A percentile compares a stretch with the other conserved stretches of the same genome.
Conservation (phyloP, 352 stramenopile species). For the Phytophthora tubulina region DNA sequence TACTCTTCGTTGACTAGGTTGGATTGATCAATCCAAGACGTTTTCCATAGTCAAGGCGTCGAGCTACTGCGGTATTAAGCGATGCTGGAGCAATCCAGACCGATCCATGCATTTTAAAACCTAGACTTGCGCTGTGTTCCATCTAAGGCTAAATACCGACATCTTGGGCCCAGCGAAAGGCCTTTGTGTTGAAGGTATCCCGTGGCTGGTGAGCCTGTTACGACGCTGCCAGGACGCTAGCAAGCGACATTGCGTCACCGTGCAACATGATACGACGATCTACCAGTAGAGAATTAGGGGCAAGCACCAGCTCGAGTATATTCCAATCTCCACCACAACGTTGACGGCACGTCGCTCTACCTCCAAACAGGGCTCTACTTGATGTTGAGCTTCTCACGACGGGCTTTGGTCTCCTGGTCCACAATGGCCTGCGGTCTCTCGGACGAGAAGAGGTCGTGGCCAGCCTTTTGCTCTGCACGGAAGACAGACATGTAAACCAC, state of each 20-base stretch:
- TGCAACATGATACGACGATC: not conserved
- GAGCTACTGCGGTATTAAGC: not conserved
- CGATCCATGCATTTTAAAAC: not conserved
- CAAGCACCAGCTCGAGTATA: slow-evolving; percentile 18
- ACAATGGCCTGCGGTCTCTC: slow-evolving; percentile 85
- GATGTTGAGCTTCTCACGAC: slow-evolving; percentile 72
- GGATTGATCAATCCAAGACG: not conserved
- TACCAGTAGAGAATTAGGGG: not conserved
- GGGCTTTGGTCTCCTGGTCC: slow-evolving; percentile 72
- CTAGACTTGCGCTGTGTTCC: no score
- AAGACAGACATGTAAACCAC: slow-evolving; percentile 1
- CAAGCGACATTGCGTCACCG: not conserved
- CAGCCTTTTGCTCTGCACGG: slow-evolving; percentile 72
- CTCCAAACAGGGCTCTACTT: slow-evolving; percentile 41
- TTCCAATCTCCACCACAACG: slow-evolving; percentile 18
- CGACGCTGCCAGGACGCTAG: not conserved
- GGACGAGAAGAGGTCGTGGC: slow-evolving; percentile 88
- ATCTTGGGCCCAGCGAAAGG: no score
- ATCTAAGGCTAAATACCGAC: no score
- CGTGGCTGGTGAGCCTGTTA: no score
- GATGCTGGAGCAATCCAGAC: not conserved
- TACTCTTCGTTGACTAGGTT: no score
- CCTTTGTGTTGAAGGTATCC: no score
- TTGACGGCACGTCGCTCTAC: slow-evolving; percentile 1
- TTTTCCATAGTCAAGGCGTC: not conserved